Evolutionary conservation across 352 stramenopile species (phyloP).

Genomic region (Aphanomyces astaci): DNA sequence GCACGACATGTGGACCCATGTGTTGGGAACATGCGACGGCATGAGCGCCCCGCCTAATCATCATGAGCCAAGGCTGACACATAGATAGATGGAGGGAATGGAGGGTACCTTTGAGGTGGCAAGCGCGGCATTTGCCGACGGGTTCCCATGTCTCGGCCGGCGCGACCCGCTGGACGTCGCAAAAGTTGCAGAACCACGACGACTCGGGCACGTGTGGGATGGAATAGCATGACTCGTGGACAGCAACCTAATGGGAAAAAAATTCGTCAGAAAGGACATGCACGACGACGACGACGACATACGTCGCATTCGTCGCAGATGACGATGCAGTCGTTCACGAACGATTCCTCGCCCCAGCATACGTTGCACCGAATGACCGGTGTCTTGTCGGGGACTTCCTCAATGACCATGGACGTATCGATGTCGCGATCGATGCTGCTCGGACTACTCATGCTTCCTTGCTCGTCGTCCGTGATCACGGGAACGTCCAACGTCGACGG

Average conservation of each 20-base stretch:
- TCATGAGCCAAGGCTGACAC: too few relatives aligned
- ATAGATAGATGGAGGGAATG: neutral
- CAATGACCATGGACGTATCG: neutral
- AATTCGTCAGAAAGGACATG: neutral
- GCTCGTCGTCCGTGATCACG: neutral
- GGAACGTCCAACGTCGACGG: neutral
- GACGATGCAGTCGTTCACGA: conserved; percentile 65
- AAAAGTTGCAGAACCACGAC: conserved; percentile 74
- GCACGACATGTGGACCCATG: conserved; percentile 73
- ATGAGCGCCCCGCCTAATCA: conserved; percentile 11
- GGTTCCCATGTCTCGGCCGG: neutral
- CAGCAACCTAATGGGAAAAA: conserved; percentile 26
- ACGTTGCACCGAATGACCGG: conserved; percentile 41
- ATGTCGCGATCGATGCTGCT: neutral
- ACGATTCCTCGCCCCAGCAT: conserved; percentile 54
- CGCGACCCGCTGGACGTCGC: conserved; percentile 14
- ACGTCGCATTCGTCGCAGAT: conserved; percentile 68
- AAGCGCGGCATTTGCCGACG: neutral
- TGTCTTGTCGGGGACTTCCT: neutral
- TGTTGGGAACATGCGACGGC: conserved; percentile 3
- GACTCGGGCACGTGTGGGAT: conserved; percentile 53
- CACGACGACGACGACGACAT: neutral
- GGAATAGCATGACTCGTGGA: conserved; percentile 78
- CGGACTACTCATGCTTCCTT: conserved; percentile 1
- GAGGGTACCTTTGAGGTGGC: neutral